Base-by-base conservation (phyloP, 768 basidiomycete genomes). In the Podaxis sp. region DNA sequence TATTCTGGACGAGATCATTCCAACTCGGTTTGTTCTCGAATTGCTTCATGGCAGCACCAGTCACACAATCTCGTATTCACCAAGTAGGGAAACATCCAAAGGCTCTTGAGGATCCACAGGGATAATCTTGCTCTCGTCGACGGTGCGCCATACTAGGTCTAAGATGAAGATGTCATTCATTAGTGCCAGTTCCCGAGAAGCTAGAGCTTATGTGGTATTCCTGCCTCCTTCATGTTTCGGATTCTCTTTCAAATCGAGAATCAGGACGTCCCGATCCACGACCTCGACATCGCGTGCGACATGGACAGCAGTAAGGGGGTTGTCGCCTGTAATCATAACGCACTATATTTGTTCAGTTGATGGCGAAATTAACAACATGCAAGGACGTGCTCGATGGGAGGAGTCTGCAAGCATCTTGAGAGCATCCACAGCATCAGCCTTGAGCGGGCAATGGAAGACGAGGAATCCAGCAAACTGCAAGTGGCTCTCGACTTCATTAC, bases 281-380 rank as follows among this genome's bases (percentile, higher is more conserved):
- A 99, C 99, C 70, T 99, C 97, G 7, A 99, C 97, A 70, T 96
- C 95, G 26, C 84, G 84, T 17, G 97, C 97, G 51, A 99, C 96
- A 72, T 99, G 97, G 0, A 93, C 88, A 6, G 97, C 97, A 0
- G 97, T 99, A 58, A 99, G 78, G 7, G 97, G 97, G 73, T 99
- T 99, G 74, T 99, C 97, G 40, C 97, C 97, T 52, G 97, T 99
- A 66, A 99, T 99, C 97, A 99, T 99, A 62, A 99, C 82, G 73
- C 97, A 99, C 95, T 97, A 59, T 4, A 49, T 54, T n/a, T 28
- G 15, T 22, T 63, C 5, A 55, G 39, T 48, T 53, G 42, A 19
- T 33, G 38, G 42, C 6, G 2, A 36, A 3, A 53, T 4, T 11
- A 5, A 30, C 17, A 39, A 9, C 7, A 28, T 8, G 39, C 33